A percentile compares a stretch with the other conserved stretches of the same genome.
These are phyloP conservation scores for Rhododendron ferrugineum DNA, from an alignment of 148 eudicot genomes.

Conservation along the genomic window DNA sequence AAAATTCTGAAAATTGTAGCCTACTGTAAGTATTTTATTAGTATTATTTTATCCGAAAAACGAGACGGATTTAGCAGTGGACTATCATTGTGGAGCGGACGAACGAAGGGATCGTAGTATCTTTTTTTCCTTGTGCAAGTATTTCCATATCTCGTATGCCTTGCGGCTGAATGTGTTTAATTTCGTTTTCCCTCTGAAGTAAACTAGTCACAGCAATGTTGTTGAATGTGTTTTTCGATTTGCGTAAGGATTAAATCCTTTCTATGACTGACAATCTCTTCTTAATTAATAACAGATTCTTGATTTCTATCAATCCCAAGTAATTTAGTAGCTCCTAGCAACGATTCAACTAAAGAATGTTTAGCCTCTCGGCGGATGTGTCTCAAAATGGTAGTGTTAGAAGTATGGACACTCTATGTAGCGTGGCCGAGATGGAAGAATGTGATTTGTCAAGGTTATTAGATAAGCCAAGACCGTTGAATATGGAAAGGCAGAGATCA, in stretches of 20 bases:
- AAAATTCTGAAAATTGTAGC: background rate
- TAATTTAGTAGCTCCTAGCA: background rate
- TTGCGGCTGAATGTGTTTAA: background rate
- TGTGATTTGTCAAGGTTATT: slow-evolving; percentile 55
- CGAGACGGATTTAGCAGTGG: background rate
- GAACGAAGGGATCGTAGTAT: background rate
- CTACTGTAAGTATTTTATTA: background rate
- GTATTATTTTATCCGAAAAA: background rate
- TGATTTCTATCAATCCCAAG: slow-evolving; percentile 1
- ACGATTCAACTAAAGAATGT: slow-evolving; percentile 20
- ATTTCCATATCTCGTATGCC: background rate
- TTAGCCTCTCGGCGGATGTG: slow-evolving; percentile 35
- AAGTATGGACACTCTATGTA: slow-evolving; percentile 23
- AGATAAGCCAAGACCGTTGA: slow-evolving; percentile 49
- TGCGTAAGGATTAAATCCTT: background rate
- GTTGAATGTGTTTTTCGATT: background rate
- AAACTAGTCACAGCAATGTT: background rate
- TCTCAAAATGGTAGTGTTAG: slow-evolving; percentile 41
- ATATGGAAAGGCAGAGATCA: slow-evolving; percentile 71
- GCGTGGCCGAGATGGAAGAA: slow-evolving; percentile 42
- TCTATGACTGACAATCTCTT: background rate
- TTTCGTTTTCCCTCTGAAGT: background rate
- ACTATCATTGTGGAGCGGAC: background rate
- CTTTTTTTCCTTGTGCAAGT: background rate
- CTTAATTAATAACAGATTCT: slow-evolving; percentile 12